Percentiles rank a stretch among this genome's conserved stretches.
phyloP scores from a whole-genome alignment of 2,329 filamentous ascomycete genomes.

The Pestalotiopsis sp. region DNA sequence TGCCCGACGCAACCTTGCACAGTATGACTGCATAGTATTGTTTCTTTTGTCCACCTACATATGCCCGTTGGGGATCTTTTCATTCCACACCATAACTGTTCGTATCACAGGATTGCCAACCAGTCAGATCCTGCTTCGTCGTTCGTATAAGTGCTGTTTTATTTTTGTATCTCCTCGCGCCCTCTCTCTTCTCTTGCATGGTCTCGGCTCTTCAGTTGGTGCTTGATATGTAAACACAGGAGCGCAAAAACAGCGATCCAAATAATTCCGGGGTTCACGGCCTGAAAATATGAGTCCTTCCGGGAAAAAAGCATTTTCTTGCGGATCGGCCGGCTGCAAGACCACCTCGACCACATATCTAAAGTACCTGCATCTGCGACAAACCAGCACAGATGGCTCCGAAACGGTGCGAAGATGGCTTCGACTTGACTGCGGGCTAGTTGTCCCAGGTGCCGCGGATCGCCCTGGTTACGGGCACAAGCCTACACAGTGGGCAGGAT shows the following conservation, averaged over 20 bases:
- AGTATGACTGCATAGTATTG: no score
- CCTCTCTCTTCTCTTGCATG: no score
- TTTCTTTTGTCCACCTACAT: no score
- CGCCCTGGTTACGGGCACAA: not conserved
- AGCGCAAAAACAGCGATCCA: not conserved
- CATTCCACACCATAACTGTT: no score
- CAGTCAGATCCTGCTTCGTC: no score
- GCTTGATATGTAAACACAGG: no score
- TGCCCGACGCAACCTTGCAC: no score
- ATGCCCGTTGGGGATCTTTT: no score
- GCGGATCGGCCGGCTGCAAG: not conserved
- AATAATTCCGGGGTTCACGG: not conserved
- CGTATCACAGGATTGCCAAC: no score
- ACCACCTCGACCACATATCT: not conserved
- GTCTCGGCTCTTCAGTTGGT: no score
- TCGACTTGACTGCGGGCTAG: not conserved
- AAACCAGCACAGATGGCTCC: conserved; percentile 2
- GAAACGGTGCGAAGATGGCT: not conserved
- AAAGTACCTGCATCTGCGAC: not conserved
- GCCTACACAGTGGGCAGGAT: not conserved
- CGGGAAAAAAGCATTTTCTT: not conserved
- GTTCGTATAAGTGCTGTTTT: no score
- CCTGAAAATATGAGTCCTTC: not conserved
- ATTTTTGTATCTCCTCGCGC: no score
- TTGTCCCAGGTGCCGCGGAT: not conserved